Percentiles rank a stretch among this genome's conserved stretches.
Conservation (phyloP, 805 yeast genomes). For the Saturnispora besseyi region DNA sequence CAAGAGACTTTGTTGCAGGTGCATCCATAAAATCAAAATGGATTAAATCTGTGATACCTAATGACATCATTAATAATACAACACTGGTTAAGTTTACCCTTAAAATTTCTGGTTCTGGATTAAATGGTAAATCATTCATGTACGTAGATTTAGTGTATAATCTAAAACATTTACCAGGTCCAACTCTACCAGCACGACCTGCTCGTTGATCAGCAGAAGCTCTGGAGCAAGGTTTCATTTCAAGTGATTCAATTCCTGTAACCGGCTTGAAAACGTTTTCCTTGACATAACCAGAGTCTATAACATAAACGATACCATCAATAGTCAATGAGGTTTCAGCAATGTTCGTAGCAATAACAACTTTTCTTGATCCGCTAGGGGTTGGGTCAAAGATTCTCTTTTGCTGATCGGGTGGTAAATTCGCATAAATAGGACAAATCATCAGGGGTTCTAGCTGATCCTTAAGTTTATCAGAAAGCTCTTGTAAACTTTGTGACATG, state of each 20-base stretch:
- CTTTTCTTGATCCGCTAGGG: constrained; percentile 69
- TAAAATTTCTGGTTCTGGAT: constrained; percentile 88
- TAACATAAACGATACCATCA: constrained; percentile 89
- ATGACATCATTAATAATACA: constrained; percentile 63
- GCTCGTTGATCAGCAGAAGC: constrained; percentile 97
- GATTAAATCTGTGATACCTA: constrained; percentile 77
- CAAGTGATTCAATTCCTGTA: constrained; percentile 80
- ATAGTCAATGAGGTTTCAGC: constrained; percentile 96
- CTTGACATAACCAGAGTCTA: constrained; percentile 92
- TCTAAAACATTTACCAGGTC: constrained; percentile 92
- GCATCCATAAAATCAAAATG: constrained; percentile 87
- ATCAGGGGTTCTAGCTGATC: constrained; percentile 45
- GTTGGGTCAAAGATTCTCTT: constrained; percentile 78
- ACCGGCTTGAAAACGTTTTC: constrained; percentile 83
- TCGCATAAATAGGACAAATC: constrained; percentile 85
- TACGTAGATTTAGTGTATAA: constrained; percentile 80
- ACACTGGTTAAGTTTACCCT: constrained; percentile 74
- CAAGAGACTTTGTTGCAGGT: constrained; percentile 66
- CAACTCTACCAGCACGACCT: constrained; percentile 97
- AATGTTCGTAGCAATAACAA: constrained; percentile 89
- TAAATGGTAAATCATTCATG: constrained; percentile 62
- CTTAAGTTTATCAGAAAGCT: constrained; percentile 58
- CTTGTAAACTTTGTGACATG: constrained; percentile 60
- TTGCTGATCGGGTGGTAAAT: constrained; percentile 80
- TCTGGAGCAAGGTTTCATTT: constrained; percentile 80